Percentiles rank a stretch among this genome's conserved stretches.
Conservation (phyloP, 148 eudicot genomes). For the Fagopyrum tataricum region DNA sequence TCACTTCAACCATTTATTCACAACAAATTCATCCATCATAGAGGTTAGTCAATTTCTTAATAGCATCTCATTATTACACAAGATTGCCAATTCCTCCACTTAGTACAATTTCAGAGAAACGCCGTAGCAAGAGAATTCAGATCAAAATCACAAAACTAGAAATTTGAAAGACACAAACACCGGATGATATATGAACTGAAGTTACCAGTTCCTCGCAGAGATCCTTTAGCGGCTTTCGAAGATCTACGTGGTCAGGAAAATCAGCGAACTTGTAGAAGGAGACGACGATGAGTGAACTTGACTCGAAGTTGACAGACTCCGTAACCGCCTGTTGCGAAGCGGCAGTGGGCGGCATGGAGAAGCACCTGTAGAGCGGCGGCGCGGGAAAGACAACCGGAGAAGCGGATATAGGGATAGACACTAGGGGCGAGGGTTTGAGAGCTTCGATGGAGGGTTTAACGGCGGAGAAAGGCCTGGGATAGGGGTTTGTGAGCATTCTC, state of each 20-base stretch:
- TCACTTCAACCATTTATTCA: background rate
- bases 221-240: conserved; percentile 61
- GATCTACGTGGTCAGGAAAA: conserved; percentile 63
- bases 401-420: conserved; percentile 13
- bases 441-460: conserved; percentile 23
- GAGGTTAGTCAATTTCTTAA: background rate
- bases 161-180: background rate
- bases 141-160: background rate
- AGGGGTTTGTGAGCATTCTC: conserved; percentile 30
- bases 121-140: background rate
- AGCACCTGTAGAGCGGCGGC: conserved; percentile 16
- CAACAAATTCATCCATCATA: background rate
- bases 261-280: conserved; percentile 94
- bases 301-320: conserved; percentile 15
- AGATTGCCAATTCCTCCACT: background rate
- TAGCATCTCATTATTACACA: background rate
- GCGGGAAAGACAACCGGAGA: conserved; percentile 11
- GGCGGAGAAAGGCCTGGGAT: conserved; percentile 25
- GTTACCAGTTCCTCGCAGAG: conserved; percentile 71
- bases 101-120: background rate
- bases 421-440: conserved; percentile 15
- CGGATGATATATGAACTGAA: background rate
- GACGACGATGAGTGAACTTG: conserved; percentile 53
- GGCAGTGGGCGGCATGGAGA: conserved; percentile 23
- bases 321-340: conserved; percentile 8